phyloP scores from a whole-genome alignment of 768 basidiomycete species.

The Naganishia randhawae region DNA sequence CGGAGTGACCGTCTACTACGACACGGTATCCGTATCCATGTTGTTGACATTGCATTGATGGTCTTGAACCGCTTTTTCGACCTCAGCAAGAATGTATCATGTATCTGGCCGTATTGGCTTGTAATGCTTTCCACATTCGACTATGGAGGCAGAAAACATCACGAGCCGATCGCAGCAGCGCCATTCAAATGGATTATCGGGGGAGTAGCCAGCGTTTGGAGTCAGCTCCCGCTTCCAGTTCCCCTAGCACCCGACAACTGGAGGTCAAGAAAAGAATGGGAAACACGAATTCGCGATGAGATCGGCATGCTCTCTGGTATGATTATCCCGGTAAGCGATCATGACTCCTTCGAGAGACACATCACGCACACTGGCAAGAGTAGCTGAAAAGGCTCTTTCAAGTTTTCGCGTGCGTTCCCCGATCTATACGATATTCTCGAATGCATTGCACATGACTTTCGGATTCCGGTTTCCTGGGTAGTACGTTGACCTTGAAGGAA shows the following conservation, averaged over 20 bases:
- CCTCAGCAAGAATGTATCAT: background rate
- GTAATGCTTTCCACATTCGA: background rate
- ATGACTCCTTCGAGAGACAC: too few relatives aligned
- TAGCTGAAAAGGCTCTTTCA: background rate
- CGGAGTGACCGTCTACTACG: background rate
- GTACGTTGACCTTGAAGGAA: too few relatives aligned
- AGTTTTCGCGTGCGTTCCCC: background rate
- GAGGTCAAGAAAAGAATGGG: background rate
- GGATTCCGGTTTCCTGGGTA: background rate
- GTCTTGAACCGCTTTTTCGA: background rate
- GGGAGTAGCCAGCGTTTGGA: background rate
- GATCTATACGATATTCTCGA: conserved; percentile 9
- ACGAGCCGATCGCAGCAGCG: background rate
- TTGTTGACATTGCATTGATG: background rate
- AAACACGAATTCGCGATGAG: background rate
- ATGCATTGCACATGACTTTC: background rate
- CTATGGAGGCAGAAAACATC: background rate
- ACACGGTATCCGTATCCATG: background rate
- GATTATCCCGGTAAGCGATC: background rate
- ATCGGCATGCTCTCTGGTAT: background rate
- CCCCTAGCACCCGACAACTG: background rate
- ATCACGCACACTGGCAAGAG: background rate
- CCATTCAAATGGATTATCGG: background rate
- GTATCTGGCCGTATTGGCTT: background rate
- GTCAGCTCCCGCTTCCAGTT: background rate